phyloP scores from a whole-genome alignment of 2,329 filamentous ascomycete species.

The Fusarium nodosum region DNA sequence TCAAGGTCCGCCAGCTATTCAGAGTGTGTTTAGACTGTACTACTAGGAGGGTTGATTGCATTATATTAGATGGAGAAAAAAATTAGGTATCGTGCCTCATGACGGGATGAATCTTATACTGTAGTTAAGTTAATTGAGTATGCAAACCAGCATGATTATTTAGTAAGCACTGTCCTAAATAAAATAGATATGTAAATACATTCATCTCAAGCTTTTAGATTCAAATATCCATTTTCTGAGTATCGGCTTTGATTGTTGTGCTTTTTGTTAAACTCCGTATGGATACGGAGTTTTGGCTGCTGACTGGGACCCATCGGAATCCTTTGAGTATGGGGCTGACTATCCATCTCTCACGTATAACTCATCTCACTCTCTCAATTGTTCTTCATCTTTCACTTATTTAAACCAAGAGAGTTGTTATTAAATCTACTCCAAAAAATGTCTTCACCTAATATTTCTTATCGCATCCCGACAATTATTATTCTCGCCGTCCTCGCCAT shows the following conservation, averaged over 20 bases:
- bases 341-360: neutral
- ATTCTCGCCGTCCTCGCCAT: conserved; percentile 35
- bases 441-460: conserved; percentile 14
- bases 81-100: conserved; percentile 4
- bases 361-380: neutral
- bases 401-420: neutral
- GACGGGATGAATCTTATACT: conserved; percentile 23
- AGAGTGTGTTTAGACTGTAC: neutral
- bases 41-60: neutral
- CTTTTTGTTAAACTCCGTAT: neutral
- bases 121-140: conserved; percentile 2
- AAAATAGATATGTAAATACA: neutral
- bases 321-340: conserved; percentile 10
- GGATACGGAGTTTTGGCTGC: neutral
- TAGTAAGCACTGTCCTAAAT: neutral
- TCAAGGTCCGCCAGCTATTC: neutral
- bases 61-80: neutral
- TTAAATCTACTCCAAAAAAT: conserved; percentile 1
- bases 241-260: neutral
- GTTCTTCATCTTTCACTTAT: neutral
- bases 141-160: neutral
- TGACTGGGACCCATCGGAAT: neutral
- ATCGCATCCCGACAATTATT: conserved; percentile 30
- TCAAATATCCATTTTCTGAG: neutral
- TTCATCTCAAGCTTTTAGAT: neutral